These are phyloP conservation scores for Cytospora chrysosperma DNA, from an alignment of 2,329 filamentous ascomycete species.

Conservation along the genomic window DNA sequence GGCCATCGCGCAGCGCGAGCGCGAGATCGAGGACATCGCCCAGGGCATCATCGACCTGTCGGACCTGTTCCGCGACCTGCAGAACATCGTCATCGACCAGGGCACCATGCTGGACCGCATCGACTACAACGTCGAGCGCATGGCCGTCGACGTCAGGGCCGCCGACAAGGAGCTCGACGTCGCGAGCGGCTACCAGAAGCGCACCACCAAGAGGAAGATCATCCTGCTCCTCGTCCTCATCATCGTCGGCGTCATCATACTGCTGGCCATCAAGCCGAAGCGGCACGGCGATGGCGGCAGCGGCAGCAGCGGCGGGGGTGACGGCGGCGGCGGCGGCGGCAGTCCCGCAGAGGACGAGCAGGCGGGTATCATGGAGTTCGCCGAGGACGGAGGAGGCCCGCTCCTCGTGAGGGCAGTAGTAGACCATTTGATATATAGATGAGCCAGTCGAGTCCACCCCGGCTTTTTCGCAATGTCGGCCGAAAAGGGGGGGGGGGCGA, in stretches of 20 bases:
- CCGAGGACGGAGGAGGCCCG: neutral
- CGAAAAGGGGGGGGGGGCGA: neutral
- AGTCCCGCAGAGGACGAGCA: conserved; percentile 12
- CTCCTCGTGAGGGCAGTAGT: conserved; percentile 12
- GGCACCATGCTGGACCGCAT: conserved; percentile 90
- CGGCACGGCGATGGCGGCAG: conserved; percentile 8
- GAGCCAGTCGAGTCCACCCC: neutral
- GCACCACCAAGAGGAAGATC: conserved; percentile 85
- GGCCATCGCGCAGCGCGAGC: conserved; percentile 85
- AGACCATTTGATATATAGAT: conserved; percentile 18
- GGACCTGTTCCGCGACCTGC: conserved; percentile 94
- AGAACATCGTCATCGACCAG: conserved; percentile 92
- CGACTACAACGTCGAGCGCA: conserved; percentile 96
- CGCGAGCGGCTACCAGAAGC: conserved; percentile 84
- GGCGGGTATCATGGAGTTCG: conserved; percentile 3
- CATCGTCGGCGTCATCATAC: conserved; percentile 82
- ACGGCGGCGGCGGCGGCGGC: conserved; percentile 28
- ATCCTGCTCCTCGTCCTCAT: conserved; percentile 85
- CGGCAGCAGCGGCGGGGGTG: conserved; percentile 18
- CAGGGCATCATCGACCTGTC: conserved; percentile 97
- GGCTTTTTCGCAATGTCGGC: neutral
- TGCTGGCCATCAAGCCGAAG: conserved; percentile 77
- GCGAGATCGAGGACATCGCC: conserved; percentile 96
- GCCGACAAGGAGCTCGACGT: conserved; percentile 91
- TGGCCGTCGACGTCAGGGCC: conserved; percentile 88